These are phyloP conservation scores for Mycena crocata DNA, from an alignment of 768 basidiomycete species.

Conservation along the genomic window DNA sequence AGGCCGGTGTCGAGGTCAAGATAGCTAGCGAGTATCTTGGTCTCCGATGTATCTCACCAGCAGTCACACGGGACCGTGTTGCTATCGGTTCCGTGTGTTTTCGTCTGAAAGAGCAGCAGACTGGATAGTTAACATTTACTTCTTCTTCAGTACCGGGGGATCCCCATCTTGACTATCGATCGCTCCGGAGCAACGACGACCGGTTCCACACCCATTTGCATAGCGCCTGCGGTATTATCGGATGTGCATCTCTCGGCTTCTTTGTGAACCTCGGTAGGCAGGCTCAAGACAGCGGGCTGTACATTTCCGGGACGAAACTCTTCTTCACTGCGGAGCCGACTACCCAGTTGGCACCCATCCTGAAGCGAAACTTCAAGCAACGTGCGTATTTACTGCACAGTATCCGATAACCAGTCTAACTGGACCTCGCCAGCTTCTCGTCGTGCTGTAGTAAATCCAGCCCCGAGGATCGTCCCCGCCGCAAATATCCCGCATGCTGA, in stretches of 20 bases:
- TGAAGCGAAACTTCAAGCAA: not conserved
- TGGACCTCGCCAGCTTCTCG: too few relatives aligned
- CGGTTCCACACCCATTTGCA: not conserved
- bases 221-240: not conserved
- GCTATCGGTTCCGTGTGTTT: constrained; percentile 10
- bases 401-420: too few relatives aligned
- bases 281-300: not conserved
- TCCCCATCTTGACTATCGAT: constrained; percentile 1
- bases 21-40: not conserved
- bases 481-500: too few relatives aligned
- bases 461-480: too few relatives aligned
- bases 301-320: not conserved
- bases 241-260: not conserved
- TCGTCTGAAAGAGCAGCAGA: too few relatives aligned
- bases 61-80: constrained; percentile 6
- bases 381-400: not conserved
- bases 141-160: not conserved
- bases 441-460: too few relatives aligned
- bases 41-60: not conserved
- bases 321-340: not conserved
- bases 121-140: not conserved
- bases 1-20: constrained; percentile 4
- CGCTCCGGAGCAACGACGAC: not conserved
- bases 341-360: not conserved
- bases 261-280: not conserved